A percentile compares a stretch with the other conserved stretches of the same genome.
Conservation (phyloP, 2,329 filamentous ascomycete genomes). For the Ophiostoma perfectum region DNA sequence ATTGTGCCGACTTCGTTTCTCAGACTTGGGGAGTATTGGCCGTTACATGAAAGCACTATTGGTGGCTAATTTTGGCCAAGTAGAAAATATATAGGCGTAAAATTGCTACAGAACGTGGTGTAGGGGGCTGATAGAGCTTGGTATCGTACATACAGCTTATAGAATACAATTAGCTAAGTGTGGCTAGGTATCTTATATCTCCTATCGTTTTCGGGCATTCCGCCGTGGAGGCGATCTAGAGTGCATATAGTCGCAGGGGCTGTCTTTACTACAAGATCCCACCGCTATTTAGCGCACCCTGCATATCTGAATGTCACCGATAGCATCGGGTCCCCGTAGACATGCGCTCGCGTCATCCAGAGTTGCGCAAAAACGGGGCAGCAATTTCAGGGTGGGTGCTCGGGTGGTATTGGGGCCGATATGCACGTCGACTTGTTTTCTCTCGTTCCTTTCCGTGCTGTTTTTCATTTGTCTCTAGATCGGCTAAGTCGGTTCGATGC, state of each 20-base stretch:
- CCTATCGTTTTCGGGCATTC: slow-evolving; percentile 1
- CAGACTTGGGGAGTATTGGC: not conserved
- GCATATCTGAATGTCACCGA: not conserved
- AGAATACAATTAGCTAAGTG: not conserved
- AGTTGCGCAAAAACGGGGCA: slow-evolving; percentile 6
- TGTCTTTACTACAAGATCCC: not conserved
- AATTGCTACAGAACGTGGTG: not conserved
- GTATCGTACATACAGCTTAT: not conserved
- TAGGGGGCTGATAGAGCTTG: not conserved
- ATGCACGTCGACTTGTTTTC: not conserved
- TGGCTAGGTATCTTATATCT: not conserved
- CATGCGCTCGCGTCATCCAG: slow-evolving; percentile 1
- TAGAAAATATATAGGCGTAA: not conserved
- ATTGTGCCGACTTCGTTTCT: not conserved
- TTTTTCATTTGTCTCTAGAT: not conserved
- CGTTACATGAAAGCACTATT: not conserved
- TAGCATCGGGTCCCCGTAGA: not conserved
- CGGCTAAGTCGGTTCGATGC: not conserved
- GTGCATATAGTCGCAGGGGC: not conserved
- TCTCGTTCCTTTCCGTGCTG: not conserved
- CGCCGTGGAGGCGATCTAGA: not conserved
- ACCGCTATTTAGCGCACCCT: not conserved
- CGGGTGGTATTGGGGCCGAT: slow-evolving; percentile 1
- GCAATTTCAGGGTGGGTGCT: not conserved
- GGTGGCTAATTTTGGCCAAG: not conserved